Conservation (phyloP, 192 early-diverging fungal genomes). For the Jimgerdemannia lactiflua region DNA sequence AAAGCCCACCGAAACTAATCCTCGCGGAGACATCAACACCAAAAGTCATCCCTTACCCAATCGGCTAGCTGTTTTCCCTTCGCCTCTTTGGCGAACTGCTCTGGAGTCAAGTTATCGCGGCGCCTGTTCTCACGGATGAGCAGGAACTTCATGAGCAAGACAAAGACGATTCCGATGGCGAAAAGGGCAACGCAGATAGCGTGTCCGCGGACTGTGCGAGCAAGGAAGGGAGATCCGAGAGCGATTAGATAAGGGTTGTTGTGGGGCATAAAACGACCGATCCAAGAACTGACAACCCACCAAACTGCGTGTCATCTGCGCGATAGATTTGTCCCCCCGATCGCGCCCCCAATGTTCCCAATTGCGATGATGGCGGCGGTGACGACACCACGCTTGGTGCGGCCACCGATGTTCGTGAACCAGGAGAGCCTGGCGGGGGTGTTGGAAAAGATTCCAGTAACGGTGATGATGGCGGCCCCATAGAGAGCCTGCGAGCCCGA, state of each 20-base stretch:
- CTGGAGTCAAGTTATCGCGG: slow-evolving; percentile 47
- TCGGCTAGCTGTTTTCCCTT: slow-evolving; percentile 44
- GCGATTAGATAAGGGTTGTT: background rate
- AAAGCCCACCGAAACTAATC: background rate
- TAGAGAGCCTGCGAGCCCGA: slow-evolving; percentile 32
- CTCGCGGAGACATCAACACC: too few species aligned
- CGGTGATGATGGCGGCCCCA: slow-evolving; percentile 35
- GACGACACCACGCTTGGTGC: slow-evolving; percentile 67
- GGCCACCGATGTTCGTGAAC: slow-evolving; percentile 64
- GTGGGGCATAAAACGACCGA: background rate
- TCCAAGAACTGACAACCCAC: slow-evolving; percentile 3
- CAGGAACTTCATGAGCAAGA: slow-evolving; percentile 47
- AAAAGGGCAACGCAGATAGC: slow-evolving; percentile 48
- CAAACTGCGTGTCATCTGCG: slow-evolving; percentile 51
- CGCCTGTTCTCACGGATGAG: slow-evolving; percentile 61
- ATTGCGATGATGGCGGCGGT: slow-evolving; percentile 63
- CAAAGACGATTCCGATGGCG: slow-evolving; percentile 39
- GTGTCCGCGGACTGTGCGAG: slow-evolving; percentile 28
- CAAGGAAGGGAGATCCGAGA: too few species aligned
- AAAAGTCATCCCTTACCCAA: slow-evolving; percentile 12
- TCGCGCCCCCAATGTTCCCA: slow-evolving; percentile 71
- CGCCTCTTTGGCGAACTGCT: slow-evolving; percentile 36
- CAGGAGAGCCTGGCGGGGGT: slow-evolving; percentile 62
- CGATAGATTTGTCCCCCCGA: slow-evolving; percentile 77
- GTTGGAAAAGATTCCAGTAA: slow-evolving; percentile 44